Evolutionary conservation across 345 rosid species (phyloP), one percentile per base, ranked within the genome.

Genomic region (Eucalyptus regnans): DNA sequence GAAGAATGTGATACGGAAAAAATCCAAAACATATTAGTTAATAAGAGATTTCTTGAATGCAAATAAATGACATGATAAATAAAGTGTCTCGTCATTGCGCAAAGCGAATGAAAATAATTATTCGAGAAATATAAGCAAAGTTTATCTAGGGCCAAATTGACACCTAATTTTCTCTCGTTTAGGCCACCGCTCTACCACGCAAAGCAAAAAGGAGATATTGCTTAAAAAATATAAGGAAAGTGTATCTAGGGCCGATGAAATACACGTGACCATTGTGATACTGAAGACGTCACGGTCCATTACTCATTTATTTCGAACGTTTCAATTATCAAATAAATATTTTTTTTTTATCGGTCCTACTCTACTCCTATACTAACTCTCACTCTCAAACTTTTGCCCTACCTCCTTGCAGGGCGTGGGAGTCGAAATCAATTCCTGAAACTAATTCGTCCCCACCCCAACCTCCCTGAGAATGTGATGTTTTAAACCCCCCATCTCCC

Each of bases 271-370:
- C 9, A 29, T 29, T 14, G 18, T 62, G 23, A 52, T 52, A 52
- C 0, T 17, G 23, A 52, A 52, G 71, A 62, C 1, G 31, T 12
- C 8, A 62, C 0, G 3, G 37, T 29, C 3, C 4, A 0, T 62
- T 62, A 62, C 4, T 29, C 37, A 29, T 62, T 29, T 62, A 62
- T 29, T 29, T 29, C 9, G 18, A 62, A 62, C 1, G 9, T 64
- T 64, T 64, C 18, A 7, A 13, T 64, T 9, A 29, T 64, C 37
- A 29, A 29, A 64, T 64, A 64, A 64, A 64, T 29, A 64, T 18
- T 29, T 29, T 64, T 41, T 41, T 41, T 41, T 41, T n/a, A n/a
- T n/a, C n/a, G n/a, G n/a, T n/a, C n/a, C n/a, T n/a, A n/a, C n/a
- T n/a, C n/a, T n/a, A n/a, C n/a, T n/a, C n/a, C n/a, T n/a, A n/a